These are phyloP conservation scores for Phytophthora foliorum DNA, from an alignment of 352 stramenopile genomes.

Conservation along the genomic window DNA sequence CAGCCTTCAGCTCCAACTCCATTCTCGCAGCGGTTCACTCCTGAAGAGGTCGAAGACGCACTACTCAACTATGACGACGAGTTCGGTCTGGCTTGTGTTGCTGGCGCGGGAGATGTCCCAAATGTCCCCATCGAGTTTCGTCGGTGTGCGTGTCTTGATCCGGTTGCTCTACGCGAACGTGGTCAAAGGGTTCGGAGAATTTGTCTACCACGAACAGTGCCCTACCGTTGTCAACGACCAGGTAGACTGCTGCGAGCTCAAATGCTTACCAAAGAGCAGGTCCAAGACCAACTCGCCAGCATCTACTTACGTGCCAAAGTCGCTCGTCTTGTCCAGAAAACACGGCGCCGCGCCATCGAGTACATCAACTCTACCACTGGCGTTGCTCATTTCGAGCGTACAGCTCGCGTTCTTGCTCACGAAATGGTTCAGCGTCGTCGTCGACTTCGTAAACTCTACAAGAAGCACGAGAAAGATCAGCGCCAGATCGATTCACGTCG, in stretches of 20 bases:
- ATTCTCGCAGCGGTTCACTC: constrained; percentile 44
- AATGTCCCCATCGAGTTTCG: constrained; percentile 47
- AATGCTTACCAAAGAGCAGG: constrained; percentile 74
- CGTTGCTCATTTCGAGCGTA: constrained; percentile 63
- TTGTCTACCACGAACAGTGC: constrained; percentile 50
- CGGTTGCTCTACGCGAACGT: constrained; percentile 27
- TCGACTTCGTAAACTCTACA: constrained; percentile 54
- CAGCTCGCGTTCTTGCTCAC: constrained; percentile 36
- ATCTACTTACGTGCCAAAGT: constrained; percentile 65
- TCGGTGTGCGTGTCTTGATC: constrained; percentile 62
- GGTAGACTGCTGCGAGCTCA: constrained; percentile 62
- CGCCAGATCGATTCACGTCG: constrained; percentile 37
- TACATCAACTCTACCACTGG: constrained; percentile 71
- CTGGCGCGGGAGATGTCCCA: constrained; percentile 19
- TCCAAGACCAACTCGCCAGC: constrained; percentile 69
- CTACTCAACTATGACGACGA: constrained; percentile 68
- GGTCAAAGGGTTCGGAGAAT: constrained; percentile 49
- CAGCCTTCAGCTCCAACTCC: not conserved
- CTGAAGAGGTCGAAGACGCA: constrained; percentile 64
- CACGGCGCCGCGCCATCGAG: constrained; percentile 61
- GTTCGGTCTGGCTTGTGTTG: constrained; percentile 47
- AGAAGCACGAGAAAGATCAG: constrained; percentile 41
- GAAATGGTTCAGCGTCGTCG: constrained; percentile 35
- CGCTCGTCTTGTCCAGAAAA: constrained; percentile 58
- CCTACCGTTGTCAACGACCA: constrained; percentile 56